Conservation (phyloP, 2,329 filamentous ascomycete species). For the Trichoderma lentiforme region DNA sequence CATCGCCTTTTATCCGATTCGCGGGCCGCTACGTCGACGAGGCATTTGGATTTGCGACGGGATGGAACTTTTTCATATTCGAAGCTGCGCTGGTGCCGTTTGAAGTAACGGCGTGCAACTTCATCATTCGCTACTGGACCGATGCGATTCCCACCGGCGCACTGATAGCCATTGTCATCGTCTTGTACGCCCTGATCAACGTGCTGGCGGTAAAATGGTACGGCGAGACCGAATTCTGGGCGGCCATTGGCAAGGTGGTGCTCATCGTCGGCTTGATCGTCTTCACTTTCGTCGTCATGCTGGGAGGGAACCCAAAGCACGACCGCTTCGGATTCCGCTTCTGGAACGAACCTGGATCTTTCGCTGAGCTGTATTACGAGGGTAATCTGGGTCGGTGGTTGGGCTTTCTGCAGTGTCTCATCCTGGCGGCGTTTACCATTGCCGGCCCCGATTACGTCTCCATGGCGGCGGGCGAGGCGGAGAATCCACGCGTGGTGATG, state of each 20-base stretch:
- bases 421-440: slow-evolving; percentile 66
- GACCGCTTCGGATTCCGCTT: slow-evolving; percentile 70
- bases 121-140: slow-evolving; percentile 63
- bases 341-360: slow-evolving; percentile 67
- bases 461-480: slow-evolving; percentile 67
- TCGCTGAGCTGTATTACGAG: slow-evolving; percentile 60
- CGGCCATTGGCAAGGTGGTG: slow-evolving; percentile 68
- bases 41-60: slow-evolving; percentile 68
- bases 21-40: slow-evolving; percentile 73
- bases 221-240: slow-evolving; percentile 74
- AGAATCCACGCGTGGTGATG: slow-evolving; percentile 66
- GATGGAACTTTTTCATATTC: slow-evolving; percentile 73
- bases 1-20: slow-evolving; percentile 74
- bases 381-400: slow-evolving; percentile 69
- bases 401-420: slow-evolving; percentile 73
- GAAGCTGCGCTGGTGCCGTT: slow-evolving; percentile 66
- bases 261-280: slow-evolving; percentile 68
- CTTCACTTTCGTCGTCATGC: slow-evolving; percentile 79
- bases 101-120: slow-evolving; percentile 62
- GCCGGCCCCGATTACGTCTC: slow-evolving; percentile 66
- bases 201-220: slow-evolving; percentile 71
- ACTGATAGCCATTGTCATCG: slow-evolving; percentile 54
- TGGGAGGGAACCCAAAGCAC: slow-evolving; percentile 72
- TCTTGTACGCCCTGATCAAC: slow-evolving; percentile 57
- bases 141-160: slow-evolving; percentile 56